These are phyloP conservation scores for Sporobolus alterniflorus DNA, from an alignment of 202 grass and related monocot genomes.

Conservation along the genomic window DNA sequence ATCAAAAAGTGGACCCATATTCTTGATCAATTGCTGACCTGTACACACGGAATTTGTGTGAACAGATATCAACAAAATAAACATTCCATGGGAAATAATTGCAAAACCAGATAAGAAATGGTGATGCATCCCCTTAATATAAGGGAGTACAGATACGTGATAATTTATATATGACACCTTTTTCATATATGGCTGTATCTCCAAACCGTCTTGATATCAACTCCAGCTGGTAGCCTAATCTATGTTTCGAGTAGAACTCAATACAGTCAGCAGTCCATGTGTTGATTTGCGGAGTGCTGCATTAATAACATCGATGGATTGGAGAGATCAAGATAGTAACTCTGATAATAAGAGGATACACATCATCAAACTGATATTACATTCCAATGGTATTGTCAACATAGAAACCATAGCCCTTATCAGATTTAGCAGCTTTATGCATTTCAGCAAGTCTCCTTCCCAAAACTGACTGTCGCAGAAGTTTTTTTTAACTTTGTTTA, in stretches of 20 bases:
- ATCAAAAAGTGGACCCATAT: constrained; percentile 66
- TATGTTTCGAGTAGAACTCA: constrained; percentile 80
- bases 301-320: constrained; percentile 8
- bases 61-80: background rate
- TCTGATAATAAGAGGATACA: background rate
- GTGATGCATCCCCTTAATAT: background rate
- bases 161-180: constrained; percentile 46
- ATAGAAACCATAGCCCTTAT: constrained; percentile 70
- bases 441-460: constrained; percentile 86
- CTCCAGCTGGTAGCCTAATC: constrained; percentile 76
- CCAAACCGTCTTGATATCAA: constrained; percentile 53
- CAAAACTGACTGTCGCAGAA: constrained; percentile 81
- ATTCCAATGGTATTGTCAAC: constrained; percentile 86
- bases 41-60: background rate
- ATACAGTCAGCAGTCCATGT: constrained; percentile 83
- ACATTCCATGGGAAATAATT: background rate
- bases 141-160: background rate
- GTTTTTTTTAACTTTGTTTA: too few relatives aligned
- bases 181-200: constrained; percentile 72
- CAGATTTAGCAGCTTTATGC: constrained; percentile 75
- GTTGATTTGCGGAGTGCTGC: constrained; percentile 85
- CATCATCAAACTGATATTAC: constrained; percentile 22
- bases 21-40: constrained; percentile 67
- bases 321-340: background rate
- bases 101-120: background rate